Conservation (phyloP, 2,329 filamentous ascomycete species). For the Xylariaceae sp. region DNA sequence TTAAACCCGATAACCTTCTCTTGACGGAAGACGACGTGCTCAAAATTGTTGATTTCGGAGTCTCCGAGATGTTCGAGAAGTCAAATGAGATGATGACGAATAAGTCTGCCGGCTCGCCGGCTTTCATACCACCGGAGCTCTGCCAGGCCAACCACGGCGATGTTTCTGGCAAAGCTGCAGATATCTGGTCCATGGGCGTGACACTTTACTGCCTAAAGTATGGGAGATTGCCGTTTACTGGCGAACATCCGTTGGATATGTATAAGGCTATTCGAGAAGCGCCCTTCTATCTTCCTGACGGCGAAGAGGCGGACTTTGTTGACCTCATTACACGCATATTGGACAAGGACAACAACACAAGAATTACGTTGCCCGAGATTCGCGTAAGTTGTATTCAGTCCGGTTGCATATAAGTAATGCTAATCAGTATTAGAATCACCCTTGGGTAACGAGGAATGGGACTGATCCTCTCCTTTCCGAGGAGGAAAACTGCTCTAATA, state of each 20-base stretch:
- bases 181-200: slow-evolving; percentile 98
- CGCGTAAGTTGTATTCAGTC: slow-evolving; percentile 52
- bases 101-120: slow-evolving; percentile 90
- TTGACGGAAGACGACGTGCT: slow-evolving; percentile 87
- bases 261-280: slow-evolving; percentile 83
- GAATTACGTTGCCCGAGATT: slow-evolving; percentile 77
- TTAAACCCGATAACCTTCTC: slow-evolving; percentile 95
- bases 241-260: slow-evolving; percentile 71
- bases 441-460: slow-evolving; percentile 84
- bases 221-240: slow-evolving; percentile 80
- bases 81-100: slow-evolving; percentile 76
- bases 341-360: slow-evolving; percentile 76
- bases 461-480: slow-evolving; percentile 70
- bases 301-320: slow-evolving; percentile 61
- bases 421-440: slow-evolving; percentile 60
- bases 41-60: slow-evolving; percentile 97
- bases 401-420: slow-evolving; percentile 2
- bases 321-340: slow-evolving; percentile 70
- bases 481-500: slow-evolving; percentile 78
- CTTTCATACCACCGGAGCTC: slow-evolving; percentile 88
- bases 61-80: slow-evolving; percentile 97
- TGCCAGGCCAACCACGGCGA: slow-evolving; percentile 82
- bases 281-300: slow-evolving; percentile 53
- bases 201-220: slow-evolving; percentile 91
- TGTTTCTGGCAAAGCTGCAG: slow-evolving; percentile 81